phyloP scores from a whole-genome alignment of 208 protist species.

The Wallacemonas rigidus region DNA sequence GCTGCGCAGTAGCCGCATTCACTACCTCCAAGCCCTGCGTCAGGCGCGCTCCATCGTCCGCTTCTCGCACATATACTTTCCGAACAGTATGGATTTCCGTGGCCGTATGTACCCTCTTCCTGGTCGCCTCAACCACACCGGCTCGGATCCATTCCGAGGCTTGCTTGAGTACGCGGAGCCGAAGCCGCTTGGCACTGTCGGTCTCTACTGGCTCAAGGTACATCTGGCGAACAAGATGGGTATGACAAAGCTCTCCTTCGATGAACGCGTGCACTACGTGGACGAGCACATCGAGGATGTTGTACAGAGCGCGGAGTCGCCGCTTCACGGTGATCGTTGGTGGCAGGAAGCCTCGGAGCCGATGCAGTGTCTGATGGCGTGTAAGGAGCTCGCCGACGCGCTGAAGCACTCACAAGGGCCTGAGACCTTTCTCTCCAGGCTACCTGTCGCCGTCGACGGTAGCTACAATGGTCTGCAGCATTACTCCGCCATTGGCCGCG shows the following conservation, averaged over 20 bases:
- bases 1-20: constrained; percentile 84
- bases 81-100: constrained; percentile 98
- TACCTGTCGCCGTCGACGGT: constrained; percentile 97
- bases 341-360: constrained; percentile 96
- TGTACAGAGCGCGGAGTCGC: constrained; percentile 80
- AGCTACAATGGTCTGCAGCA: constrained; percentile 99
- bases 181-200: constrained; percentile 92
- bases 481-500: constrained; percentile 98
- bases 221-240: constrained; percentile 98
- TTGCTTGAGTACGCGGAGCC: constrained; percentile 95
- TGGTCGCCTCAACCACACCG: constrained; percentile 97
- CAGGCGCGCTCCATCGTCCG: constrained; percentile 87
- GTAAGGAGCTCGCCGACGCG: constrained; percentile 94
- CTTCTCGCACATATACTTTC: constrained; percentile 97
- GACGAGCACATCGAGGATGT: constrained; percentile 93
- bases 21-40: constrained; percentile 90
- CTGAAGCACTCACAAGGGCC: constrained; percentile 88
- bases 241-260: constrained; percentile 95
- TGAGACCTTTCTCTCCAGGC: constrained; percentile 83
- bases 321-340: constrained; percentile 84
- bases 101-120: constrained; percentile 98
- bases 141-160: constrained; percentile 92
- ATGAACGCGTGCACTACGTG: constrained; percentile 94
- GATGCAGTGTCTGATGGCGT: constrained; percentile 95
- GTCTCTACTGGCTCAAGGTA: constrained; percentile 98